phyloP scores from a whole-genome alignment of 2,329 filamentous ascomycete genomes.

The Bretziella fagacearum region DNA sequence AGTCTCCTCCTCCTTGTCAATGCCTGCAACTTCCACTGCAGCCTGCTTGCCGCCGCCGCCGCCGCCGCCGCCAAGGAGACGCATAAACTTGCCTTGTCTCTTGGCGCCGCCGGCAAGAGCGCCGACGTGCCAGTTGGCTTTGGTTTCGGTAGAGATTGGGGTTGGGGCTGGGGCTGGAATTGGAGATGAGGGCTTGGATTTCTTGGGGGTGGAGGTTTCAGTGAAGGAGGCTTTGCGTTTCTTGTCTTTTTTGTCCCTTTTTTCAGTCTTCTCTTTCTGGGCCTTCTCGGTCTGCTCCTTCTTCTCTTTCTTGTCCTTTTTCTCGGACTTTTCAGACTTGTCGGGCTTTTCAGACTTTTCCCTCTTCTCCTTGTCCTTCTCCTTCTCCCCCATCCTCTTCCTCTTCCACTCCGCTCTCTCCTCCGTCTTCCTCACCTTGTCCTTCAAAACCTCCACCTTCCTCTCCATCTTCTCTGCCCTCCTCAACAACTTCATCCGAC shows the following conservation, averaged over 20 bases:
- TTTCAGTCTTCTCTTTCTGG: slow-evolving; percentile 18
- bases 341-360: slow-evolving; percentile 16
- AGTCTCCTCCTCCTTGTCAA: slow-evolving; percentile 15
- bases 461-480: slow-evolving; percentile 12
- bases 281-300: slow-evolving; percentile 19
- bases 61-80: slow-evolving; percentile 35
- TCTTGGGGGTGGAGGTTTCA: neutral
- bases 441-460: slow-evolving; percentile 14
- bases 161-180: neutral
- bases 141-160: neutral
- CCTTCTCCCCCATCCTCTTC: slow-evolving; percentile 18
- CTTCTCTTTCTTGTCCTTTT: slow-evolving; percentile 17
- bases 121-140: slow-evolving; percentile 33
- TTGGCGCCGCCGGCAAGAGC: slow-evolving; percentile 33
- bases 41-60: slow-evolving; percentile 17
- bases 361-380: slow-evolving; percentile 18
- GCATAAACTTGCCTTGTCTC: slow-evolving; percentile 39
- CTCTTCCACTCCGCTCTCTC: slow-evolving; percentile 16
- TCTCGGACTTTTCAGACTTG: slow-evolving; percentile 7
- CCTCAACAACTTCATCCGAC: slow-evolving; percentile 23
- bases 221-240: neutral
- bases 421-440: slow-evolving; percentile 15
- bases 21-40: slow-evolving; percentile 9
- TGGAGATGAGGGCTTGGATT: neutral
- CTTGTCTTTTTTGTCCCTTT: slow-evolving; percentile 17